phyloP scores from a whole-genome alignment of 306 rosid species.

The Pueraria montana region DNA sequence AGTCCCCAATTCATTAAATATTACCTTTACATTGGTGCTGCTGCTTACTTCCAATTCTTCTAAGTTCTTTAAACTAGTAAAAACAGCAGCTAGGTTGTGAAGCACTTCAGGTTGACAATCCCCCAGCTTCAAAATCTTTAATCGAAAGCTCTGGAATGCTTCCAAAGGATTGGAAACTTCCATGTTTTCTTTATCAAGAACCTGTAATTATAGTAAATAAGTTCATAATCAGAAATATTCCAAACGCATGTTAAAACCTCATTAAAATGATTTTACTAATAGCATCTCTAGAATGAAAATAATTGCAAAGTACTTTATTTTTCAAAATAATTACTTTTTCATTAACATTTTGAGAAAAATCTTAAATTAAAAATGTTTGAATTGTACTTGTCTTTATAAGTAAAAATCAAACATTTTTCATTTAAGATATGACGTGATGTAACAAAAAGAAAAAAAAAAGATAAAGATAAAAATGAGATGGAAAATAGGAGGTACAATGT shows the following conservation, averaged over 20 bases:
- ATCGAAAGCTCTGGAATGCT: neutral
- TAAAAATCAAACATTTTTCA: too few species aligned
- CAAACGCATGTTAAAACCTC: neutral
- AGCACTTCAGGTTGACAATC: neutral
- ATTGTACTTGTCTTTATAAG: too few species aligned
- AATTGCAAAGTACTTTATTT: neutral
- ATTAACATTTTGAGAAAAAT: neutral
- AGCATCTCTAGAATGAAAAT: too few species aligned
- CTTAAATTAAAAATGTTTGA: neutral
- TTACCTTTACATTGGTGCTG: too few species aligned
- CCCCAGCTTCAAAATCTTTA: neutral
- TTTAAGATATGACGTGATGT: too few species aligned
- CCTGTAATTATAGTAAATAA: neutral
- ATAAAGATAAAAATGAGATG: too few species aligned
- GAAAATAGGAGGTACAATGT: too few species aligned
- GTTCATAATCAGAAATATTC: neutral
- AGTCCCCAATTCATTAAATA: too few species aligned
- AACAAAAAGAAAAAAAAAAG: too few species aligned
- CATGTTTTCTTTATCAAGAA: neutral
- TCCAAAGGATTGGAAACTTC: neutral
- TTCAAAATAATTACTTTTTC: neutral
- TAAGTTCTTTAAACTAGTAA: too few species aligned
- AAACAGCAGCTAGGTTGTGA: too few species aligned
- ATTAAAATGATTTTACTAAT: neutral
- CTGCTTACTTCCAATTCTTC: too few species aligned